Base-by-base conservation (phyloP, 441 rosid species). In the Aquilaria agallochum region DNA sequence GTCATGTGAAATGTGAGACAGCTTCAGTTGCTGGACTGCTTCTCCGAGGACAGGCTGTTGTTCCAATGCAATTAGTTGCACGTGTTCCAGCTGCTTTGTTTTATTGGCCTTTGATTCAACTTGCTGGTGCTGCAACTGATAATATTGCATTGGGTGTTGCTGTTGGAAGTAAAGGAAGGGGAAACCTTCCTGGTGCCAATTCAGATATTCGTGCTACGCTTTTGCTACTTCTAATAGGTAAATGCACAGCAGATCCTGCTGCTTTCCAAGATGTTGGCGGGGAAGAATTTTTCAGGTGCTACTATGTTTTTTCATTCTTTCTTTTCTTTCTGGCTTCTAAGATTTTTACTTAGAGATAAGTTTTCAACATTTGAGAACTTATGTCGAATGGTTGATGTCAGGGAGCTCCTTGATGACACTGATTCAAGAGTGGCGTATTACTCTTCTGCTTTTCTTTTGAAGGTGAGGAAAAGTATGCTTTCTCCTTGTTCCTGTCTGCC, bases 111-210 rank as follows among this genome's bases (percentile, higher is more conserved):
- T 78, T 95, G 82, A 81, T 95, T 78, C 99, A 92, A 75, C 94
- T 95, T 46, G 99, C 97, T 56, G 87, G 92, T 68, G 99, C 98
- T 55, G 96, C 98, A 52, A 85, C 98, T 46, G 99, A 95, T 72
- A 89, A 92, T 75, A 88, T 95, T 49, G 86, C 98, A 54, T 78
- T 92, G 78, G 97, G 98, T 74, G 95, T 95, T 52, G 97, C 99
- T n/a, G 99, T 95, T 77, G 99, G 98, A 75, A 95, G 99, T 77
- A 92, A 95, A 79, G 99, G 99, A 76, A 89, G 93, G 76, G 99
- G 98, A 74, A 92, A 92, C 67, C 80, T 95, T 70, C 97, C 98
- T 49, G 99, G 99, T 62, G 90, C 96, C 54, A 94, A 93, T 63
- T 88, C 99, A 32, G 99, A 95, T 72, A 92, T 95, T 58, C 84